Conservation (phyloP, 2,329 filamentous ascomycete species). For the Exophiala phaeomuriformis region DNA sequence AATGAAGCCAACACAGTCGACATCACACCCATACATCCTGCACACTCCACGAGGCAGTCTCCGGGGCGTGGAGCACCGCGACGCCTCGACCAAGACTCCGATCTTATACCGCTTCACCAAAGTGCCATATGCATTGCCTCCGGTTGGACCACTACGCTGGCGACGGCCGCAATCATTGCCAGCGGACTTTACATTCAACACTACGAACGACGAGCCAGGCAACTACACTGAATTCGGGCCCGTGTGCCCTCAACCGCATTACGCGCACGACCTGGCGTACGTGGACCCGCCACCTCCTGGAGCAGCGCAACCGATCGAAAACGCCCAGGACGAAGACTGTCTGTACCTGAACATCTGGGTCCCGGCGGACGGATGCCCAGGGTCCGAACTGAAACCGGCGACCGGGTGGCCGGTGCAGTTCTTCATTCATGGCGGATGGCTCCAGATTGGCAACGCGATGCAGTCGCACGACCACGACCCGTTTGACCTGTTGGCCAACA, state of each 20-base stretch:
- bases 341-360: slow-evolving; percentile 46
- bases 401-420: slow-evolving; percentile 32
- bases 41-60: slow-evolving; percentile 21
- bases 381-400: slow-evolving; percentile 5
- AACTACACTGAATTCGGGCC: slow-evolving; percentile 36
- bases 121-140: slow-evolving; percentile 39
- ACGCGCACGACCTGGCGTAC: slow-evolving; percentile 21
- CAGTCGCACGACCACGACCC: slow-evolving; percentile 41
- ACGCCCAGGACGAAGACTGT: slow-evolving; percentile 42
- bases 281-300: slow-evolving; percentile 28
- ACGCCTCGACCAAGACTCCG: slow-evolving; percentile 10
- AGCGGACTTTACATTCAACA: slow-evolving; percentile 28
- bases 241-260: slow-evolving; percentile 38
- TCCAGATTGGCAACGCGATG: slow-evolving; percentile 41
- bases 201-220: slow-evolving; percentile 28
- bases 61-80: slow-evolving; percentile 21
- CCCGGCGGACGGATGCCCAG: slow-evolving; percentile 29
- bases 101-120: slow-evolving; percentile 30
- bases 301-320: slow-evolving; percentile 25
- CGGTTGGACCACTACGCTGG: slow-evolving; percentile 35
- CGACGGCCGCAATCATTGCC: slow-evolving; percentile 35
- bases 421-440: slow-evolving; percentile 43
- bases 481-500: slow-evolving; percentile 38
- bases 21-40: slow-evolving; percentile 18
- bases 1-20: slow-evolving; percentile 25